Percentiles rank a stretch among this genome's conserved stretches.
phyloP scores from a whole-genome alignment of 140 eudicot species.

The Oenanthe javanica region DNA sequence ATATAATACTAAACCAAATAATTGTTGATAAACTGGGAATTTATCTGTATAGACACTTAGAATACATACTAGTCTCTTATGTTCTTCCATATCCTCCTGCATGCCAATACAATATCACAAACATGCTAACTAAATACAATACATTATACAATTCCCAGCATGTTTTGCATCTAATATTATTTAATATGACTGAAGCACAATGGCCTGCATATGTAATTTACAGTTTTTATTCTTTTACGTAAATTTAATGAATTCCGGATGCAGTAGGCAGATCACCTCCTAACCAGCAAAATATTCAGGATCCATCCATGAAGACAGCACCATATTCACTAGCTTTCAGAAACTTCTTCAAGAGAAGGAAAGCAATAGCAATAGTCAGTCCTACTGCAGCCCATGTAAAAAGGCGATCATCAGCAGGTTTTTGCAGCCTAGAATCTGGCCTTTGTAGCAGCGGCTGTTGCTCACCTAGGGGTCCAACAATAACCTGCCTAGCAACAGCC shows the following conservation, averaged over 20 bases:
- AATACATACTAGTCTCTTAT: neutral
- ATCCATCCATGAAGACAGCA: conserved; percentile 67
- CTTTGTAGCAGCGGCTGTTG: conserved; percentile 23
- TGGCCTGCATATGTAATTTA: neutral
- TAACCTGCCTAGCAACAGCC: conserved; percentile 25
- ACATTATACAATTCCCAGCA: neutral
- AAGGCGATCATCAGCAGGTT: conserved; percentile 71
- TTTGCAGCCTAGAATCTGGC: conserved; percentile 37
- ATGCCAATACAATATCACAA: neutral
- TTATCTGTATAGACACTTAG: neutral
- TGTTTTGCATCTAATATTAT: neutral
- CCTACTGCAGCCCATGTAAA: conserved; percentile 93
- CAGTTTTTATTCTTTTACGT: neutral
- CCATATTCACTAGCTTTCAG: conserved; percentile 72
- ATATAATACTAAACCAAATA: no score
- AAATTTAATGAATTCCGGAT: neutral
- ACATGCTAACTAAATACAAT: neutral
- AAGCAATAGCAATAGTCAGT: conserved; percentile 62
- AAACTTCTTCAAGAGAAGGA: conserved; percentile 74
- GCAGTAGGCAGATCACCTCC: neutral
- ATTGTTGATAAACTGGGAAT: neutral
- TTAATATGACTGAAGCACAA: neutral
- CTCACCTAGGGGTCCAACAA: conserved; percentile 19
- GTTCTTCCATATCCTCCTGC: neutral
- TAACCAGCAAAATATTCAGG: conserved; percentile 27